A percentile compares a stretch with the other conserved stretches of the same genome.
Evolutionary conservation across 257 asterid species (phyloP).

Genomic region (Salvia miltiorrhiza): DNA sequence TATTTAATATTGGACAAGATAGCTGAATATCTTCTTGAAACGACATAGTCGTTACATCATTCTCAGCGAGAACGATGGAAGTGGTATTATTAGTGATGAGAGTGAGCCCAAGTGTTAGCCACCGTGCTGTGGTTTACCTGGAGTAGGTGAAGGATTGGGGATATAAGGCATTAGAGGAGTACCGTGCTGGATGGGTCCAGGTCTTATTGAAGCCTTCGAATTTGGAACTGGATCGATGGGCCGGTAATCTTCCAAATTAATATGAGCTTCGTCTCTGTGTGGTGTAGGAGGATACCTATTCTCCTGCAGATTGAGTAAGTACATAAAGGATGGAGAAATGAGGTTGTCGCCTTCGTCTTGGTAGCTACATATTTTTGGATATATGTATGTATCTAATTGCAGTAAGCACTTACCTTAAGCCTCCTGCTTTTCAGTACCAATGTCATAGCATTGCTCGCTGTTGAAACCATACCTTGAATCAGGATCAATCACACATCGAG

Average conservation of each 20-base stretch:
- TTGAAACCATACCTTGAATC: conserved; percentile 17
- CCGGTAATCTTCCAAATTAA: conserved; percentile 61
- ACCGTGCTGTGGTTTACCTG: conserved; percentile 31
- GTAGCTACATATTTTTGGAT: no score
- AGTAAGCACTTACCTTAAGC: conserved; percentile 24
- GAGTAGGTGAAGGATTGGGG: conserved; percentile 60
- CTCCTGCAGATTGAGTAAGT: conserved; percentile 24
- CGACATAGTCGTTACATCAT: conserved; percentile 19
- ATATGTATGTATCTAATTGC: no score
- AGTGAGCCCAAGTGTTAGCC: background rate
- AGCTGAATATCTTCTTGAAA: conserved; percentile 6
- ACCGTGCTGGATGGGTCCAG: conserved; percentile 77
- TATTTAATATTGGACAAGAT: background rate
- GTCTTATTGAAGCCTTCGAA: conserved; percentile 65
- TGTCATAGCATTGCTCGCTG: conserved; percentile 10
- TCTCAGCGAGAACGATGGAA: background rate
- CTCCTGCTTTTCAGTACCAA: conserved; percentile 38
- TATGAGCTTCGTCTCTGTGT: conserved; percentile 12
- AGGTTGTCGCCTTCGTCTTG: no score
- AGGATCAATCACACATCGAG: background rate
- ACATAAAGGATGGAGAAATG: no score
- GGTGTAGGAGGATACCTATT: background rate
- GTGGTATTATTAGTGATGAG: conserved; percentile 7
- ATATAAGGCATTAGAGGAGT: conserved; percentile 82
- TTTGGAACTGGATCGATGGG: conserved; percentile 79